A percentile compares a stretch with the other conserved stretches of the same genome.
These are phyloP conservation scores for Alternaria sp. DNA, from an alignment of 2,329 filamentous ascomycete species.

Conservation along the genomic window DNA sequence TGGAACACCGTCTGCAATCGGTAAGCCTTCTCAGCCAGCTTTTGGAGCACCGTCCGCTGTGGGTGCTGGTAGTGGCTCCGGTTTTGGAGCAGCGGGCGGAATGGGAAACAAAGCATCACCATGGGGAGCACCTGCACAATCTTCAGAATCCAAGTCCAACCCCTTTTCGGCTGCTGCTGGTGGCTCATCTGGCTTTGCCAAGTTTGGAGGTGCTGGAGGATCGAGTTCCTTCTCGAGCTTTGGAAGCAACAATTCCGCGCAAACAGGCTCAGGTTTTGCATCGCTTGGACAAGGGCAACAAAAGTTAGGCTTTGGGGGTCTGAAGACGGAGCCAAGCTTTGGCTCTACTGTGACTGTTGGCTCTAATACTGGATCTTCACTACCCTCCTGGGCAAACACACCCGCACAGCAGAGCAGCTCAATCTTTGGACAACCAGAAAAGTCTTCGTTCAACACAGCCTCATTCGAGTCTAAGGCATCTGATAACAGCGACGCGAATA, in stretches of 20 bases:
- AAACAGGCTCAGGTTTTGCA: slow-evolving; percentile 36
- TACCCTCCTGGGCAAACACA: slow-evolving; percentile 45
- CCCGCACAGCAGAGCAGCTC: slow-evolving; percentile 39
- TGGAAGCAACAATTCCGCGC: slow-evolving; percentile 11
- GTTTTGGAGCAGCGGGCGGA: slow-evolving; percentile 37
- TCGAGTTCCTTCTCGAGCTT: slow-evolving; percentile 29
- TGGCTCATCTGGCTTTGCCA: slow-evolving; percentile 42
- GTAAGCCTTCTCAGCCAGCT: slow-evolving; percentile 25
- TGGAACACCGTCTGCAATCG: slow-evolving; percentile 22
- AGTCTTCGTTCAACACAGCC: slow-evolving; percentile 40
- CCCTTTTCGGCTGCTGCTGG: slow-evolving; percentile 45
- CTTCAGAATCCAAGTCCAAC: slow-evolving; percentile 34
- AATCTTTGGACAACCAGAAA: slow-evolving; percentile 37
- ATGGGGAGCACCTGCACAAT: slow-evolving; percentile 34
- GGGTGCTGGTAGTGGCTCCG: slow-evolving; percentile 32
- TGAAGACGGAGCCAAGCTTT: slow-evolving; percentile 47
- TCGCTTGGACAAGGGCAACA: slow-evolving; percentile 37
- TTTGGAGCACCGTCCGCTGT: slow-evolving; percentile 28
- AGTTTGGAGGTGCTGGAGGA: slow-evolving; percentile 33
- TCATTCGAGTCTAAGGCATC: slow-evolving; percentile 44
- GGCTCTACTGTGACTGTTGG: slow-evolving; percentile 53
- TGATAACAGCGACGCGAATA: slow-evolving; percentile 40
- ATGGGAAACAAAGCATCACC: slow-evolving; percentile 30
- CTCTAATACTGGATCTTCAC: slow-evolving; percentile 44
- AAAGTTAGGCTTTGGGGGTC: slow-evolving; percentile 40